These are phyloP conservation scores for Candida incommunis DNA, from an alignment of 805 yeast genomes.

Conservation along the genomic window DNA sequence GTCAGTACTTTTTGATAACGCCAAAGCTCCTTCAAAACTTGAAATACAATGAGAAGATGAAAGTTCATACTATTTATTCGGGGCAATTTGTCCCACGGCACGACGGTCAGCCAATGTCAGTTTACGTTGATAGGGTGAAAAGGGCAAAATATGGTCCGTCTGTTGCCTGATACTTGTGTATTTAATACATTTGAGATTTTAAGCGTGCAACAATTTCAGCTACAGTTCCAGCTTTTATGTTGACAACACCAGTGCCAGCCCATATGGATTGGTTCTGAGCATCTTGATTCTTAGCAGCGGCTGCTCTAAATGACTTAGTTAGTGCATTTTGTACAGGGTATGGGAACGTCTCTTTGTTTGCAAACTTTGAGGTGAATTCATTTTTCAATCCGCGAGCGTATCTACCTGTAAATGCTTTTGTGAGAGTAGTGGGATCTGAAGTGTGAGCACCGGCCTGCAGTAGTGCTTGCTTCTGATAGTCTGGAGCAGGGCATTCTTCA, in stretches of 20 bases:
- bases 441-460: background rate
- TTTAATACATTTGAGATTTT: background rate
- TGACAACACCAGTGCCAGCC: constrained; percentile 6
- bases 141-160: background rate
- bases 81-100: constrained; percentile 11
- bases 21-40: constrained; percentile 77
- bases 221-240: background rate
- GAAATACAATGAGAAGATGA: constrained; percentile 66
- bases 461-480: constrained; percentile 7
- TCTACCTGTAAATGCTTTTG: constrained; percentile 12
- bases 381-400: constrained; percentile 12
- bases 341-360: constrained; percentile 5
- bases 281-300: constrained; percentile 3
- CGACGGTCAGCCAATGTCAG: background rate
- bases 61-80: constrained; percentile 72
- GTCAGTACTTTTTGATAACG: constrained; percentile 86
- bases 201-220: background rate
- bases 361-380: constrained; percentile 4
- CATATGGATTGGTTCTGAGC: constrained; percentile 6
- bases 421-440: constrained; percentile 9
- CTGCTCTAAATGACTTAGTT: constrained; percentile 10
- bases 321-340: constrained; percentile 13
- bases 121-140: background rate
- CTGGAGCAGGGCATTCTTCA: constrained; percentile 17
- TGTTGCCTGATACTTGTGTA: background rate